Conservation (phyloP, 129 eudicot species). For the Solidago caesia region DNA sequence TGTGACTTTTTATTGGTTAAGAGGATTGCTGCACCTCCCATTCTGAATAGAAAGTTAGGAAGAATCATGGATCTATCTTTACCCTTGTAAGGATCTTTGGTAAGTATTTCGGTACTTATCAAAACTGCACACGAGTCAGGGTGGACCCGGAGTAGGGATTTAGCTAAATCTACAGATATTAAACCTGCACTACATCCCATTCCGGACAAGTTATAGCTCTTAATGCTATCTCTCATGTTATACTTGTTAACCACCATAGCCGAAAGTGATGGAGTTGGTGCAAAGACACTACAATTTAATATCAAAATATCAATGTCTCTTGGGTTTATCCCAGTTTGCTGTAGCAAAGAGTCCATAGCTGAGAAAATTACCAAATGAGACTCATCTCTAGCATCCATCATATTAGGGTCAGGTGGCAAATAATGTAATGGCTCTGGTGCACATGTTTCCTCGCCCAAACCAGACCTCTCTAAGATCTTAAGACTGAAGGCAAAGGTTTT, state of each 20-base stretch:
- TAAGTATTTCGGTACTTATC: constrained; percentile 10
- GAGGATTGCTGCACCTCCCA: constrained; percentile 10
- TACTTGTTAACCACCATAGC: constrained; percentile 1
- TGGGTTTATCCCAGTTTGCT: neutral
- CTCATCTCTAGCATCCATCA: neutral
- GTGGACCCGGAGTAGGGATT: neutral
- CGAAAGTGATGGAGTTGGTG: constrained; percentile 11
- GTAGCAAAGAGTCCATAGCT: constrained; percentile 12
- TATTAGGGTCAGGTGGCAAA: neutral
- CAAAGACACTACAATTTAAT: constrained; percentile 5
- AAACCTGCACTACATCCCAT: constrained; percentile 9
- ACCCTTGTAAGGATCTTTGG: neutral
- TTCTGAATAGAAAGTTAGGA: neutral
- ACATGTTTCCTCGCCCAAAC: constrained; percentile 9
- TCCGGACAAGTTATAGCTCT: constrained; percentile 10
- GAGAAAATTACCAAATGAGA: constrained; percentile 6
- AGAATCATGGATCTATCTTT: constrained; percentile 2
- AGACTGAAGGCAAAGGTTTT: neutral
- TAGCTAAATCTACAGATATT: constrained; percentile 8
- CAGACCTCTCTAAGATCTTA: constrained; percentile 13
- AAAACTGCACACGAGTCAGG: neutral
- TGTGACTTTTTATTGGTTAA: neutral
- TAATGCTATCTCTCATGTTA: neutral
- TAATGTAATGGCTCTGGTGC: neutral
- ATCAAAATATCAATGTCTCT: neutral